phyloP scores from a whole-genome alignment of 2,329 filamentous ascomycete genomes.

The Stachybotrys chartarum region DNA sequence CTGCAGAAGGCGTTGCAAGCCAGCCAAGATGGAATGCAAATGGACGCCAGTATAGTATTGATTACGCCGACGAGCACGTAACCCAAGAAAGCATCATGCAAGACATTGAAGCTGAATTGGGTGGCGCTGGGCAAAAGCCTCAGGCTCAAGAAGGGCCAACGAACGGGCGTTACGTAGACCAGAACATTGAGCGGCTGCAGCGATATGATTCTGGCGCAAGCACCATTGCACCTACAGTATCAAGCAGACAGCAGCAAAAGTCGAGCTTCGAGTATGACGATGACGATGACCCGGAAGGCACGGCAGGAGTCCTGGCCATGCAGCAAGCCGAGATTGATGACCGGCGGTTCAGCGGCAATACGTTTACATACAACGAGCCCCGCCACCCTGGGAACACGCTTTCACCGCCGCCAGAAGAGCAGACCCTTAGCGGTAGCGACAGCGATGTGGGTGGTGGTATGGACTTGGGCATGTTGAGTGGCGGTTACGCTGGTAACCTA shows the following conservation, averaged over 20 bases:
- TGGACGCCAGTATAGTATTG: conserved; percentile 20
- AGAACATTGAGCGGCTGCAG: conserved; percentile 38
- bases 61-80: conserved; percentile 27
- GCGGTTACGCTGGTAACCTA: conserved; percentile 54
- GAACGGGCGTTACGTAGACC: conserved; percentile 40
- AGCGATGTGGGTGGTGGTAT: conserved; percentile 62
- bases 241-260: conserved; percentile 11
- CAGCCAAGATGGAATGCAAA: conserved; percentile 33
- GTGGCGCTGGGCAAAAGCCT: conserved; percentile 18
- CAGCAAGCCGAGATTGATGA: conserved; percentile 76
- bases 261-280: conserved; percentile 41
- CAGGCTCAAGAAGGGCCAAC: conserved; percentile 32
- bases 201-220: conserved; percentile 44
- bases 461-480: conserved; percentile 69
- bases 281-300: conserved; percentile 83
- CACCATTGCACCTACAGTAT: conserved; percentile 24
- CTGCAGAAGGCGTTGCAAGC: conserved; percentile 36
- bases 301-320: conserved; percentile 77
- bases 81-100: conserved; percentile 49
- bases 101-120: conserved; percentile 50
- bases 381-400: conserved; percentile 26
- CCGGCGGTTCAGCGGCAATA: conserved; percentile 34
- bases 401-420: conserved; percentile 42
- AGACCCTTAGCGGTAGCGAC: conserved; percentile 51
- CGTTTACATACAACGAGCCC: conserved; percentile 23